Base-by-base conservation (phyloP, 495 filamentous ascomycete species). In the Penicillium parvum region DNA sequence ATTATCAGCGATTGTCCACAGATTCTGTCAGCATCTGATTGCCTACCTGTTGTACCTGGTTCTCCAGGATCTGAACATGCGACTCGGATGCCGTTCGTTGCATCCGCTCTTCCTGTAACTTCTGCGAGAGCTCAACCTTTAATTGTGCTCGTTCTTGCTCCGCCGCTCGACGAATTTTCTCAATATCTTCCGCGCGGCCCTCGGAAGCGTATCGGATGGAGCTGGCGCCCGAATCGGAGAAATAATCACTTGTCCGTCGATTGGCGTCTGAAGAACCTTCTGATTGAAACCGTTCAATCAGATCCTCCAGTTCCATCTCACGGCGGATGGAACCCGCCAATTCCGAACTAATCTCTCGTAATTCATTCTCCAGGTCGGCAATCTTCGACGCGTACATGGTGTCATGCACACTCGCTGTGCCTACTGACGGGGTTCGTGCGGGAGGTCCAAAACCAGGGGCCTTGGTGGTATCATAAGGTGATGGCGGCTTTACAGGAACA, bases 231-330 rank as follows among this genome's bases (percentile, higher is more conserved):
- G 89, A 94, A 59, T 98, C 92, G 0, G 92, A 98, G 60, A 90
- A 98, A 65, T 98, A 97, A 64, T 98, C 92, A 61, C 92, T 98
- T 3, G 89, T 96, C 38, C 91, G 78, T 58, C 83, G 83, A 45
- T 80, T 83, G 1, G 54, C 54, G 5, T 56, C 37, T n/a, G n/a
- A n/a, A 2, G 78, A 75, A 42, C 80, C 76, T 52, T 95, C 90
- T 23, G 78, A 66, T 63, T 95, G 89, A 52, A 94, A 64, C 41
- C 85, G 75, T 47, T 98, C 92, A 2, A 97, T 82, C 32, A 96
- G 68, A 57, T 98, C 94, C 60, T 98, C 92, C 34, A 98, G 64
- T 52, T 98, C 92, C 83, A 98, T 90, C 71, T 98, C 92, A 50
- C 92, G 81, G 44, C 85, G 79, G 53, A 98, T 96, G 20, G 91